Base-by-base conservation (phyloP, 805 yeast species). In the Metschnikowia kunwiensis region DNA sequence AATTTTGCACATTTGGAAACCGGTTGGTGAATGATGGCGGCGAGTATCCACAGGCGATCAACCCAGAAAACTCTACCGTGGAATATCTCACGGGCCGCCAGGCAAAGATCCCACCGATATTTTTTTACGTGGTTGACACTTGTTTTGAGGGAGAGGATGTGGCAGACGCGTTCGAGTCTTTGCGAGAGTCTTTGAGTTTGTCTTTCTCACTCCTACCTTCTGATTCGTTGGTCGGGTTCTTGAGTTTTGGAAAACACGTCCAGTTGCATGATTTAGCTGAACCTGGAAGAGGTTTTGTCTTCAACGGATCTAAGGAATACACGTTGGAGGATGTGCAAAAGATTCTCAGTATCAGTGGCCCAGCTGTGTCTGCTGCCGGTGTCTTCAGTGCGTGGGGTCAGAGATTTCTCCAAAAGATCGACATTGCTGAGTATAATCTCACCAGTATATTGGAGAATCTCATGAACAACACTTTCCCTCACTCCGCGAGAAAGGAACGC, bases 211-310 rank as follows among this genome's bases (percentile, higher is more conserved):
- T 78, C 16, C 56, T 80, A 22, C 85, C 85, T 1, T 68, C 73
- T 16, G 61, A 74, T 43, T 66, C 82, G 1, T 52, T 76, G 24
- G 74, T 81, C 25, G 83, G 82, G 1, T 58, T 80, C 16, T 64
- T 80, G 31, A 65, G 80, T 1, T 80, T 57, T 58, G 86, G 86
- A 5, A 76, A 76, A 38, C 66, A 77, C 50, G 80, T 80, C 17
- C 72, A 68, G 45, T 63, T 80, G 16, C 79, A 77, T 50, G 82
- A 80, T 47, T 54, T 78, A 14, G 58, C 63, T 3, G 33, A 22
- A 22, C 42, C 47, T 14, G 34, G 34, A 13, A 34, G 34, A 12
- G 32, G 42, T 17, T 67, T 60, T 43, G 57, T 69, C 7, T 80
- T 80, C 59, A 79, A 78, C 51, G 87, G 87, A 15, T 47, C 57